Evolutionary conservation across 129 eudicot genomes (phyloP), one percentile per base, ranked within the genome.

Genomic region (Helianthus tuberosus): DNA sequence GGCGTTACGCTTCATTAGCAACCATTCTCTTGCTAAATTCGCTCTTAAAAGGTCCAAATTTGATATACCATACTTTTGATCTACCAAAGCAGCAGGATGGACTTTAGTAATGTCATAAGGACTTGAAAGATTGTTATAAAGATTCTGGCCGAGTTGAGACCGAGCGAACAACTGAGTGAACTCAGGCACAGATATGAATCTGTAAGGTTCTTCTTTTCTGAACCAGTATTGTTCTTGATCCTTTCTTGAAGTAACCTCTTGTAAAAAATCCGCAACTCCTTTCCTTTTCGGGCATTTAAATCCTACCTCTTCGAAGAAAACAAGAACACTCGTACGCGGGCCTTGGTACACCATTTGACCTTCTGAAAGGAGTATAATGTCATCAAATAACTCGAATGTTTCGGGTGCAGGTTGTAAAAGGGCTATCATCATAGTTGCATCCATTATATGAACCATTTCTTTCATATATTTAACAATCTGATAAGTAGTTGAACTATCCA

Each of bases 341-440:
- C 97, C 96, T 74, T 91, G 93, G 60, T 91, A 91, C 72, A 86
- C 79, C 5, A 88, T 62, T 64, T 65, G 82, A 46, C 97, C 93
- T 32, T 89, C 97, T 5, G 97, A 86, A 27, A 91, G 86, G 65
- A 91, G 81, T 12, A 89, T 84, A n/a, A 91, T 66, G 66, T 91
- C 96, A 70, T 91, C 96, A 29, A 91, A 91, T 60, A 91, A 83
- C 51, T 81, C 83, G 47, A 75, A 91, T 0, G 91, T 89, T 76
- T 91, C 97, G 0, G 96, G 97, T 57, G 97, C 88, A 27, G 96
- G 97, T 57, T 88, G 96, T 12, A 91, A 86, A 72, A 91, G 97
- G 36, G 97, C 89, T 32, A 91, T 77, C 47, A 88, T 68, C 87
- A 86, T 86, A 12, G 97, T 89, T 47, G 80, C 86, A 78, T 91